Base-by-base conservation (phyloP, 2,329 filamentous ascomycete species). In the Trichophyton simii region DNA sequence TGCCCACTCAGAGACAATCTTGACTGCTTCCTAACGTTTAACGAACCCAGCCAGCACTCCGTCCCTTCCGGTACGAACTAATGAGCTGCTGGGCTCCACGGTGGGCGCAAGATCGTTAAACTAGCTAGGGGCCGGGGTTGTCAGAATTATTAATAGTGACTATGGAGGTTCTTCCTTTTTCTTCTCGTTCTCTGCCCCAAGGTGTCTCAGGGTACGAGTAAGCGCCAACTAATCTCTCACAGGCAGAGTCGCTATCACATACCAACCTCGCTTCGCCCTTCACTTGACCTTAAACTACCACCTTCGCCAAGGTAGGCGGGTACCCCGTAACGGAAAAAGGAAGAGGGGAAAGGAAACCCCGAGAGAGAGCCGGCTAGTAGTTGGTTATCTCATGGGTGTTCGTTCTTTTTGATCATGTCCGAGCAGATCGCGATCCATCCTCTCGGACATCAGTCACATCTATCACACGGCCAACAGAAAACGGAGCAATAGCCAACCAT, bases 381-480 rank as follows among this genome's bases (percentile, higher is more conserved):
- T 18, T 38, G 3, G 34, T 5, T 44, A 18, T 44, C 41, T 44
- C 41, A n/a, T 44, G 41, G 41, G n/a, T 7, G 2, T 18, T n/a
- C n/a, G 18, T 44, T 44, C n/a, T 44, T 44, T 44, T 44, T 44
- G 13, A n/a, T 18, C 41, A 44, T 25, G 44, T 22, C 44, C 44
- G 20, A 48, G 44, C 20, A 48, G 44, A 48, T 48, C 44, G 50
- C 34, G 25, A 46, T 20, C 41, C 48, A 22, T 60, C 46, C 58
- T 48, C 57, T 58, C 58, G 42, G 38, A 9, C 52, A 59, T 57
- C 36, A 48, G 9, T 42, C 48, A 41, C 44, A 57, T 62, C 34
- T 3, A 38, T 38, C 34, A 38, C 9, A 22, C 25, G 54, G 20
- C 28, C 34, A 7, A 31, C 38, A 62, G 20, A 28, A 9, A 36